A percentile compares a stretch with the other conserved stretches of the same genome.
Conservation (phyloP, 257 asterid species). For the Forsythia suspensa region DNA sequence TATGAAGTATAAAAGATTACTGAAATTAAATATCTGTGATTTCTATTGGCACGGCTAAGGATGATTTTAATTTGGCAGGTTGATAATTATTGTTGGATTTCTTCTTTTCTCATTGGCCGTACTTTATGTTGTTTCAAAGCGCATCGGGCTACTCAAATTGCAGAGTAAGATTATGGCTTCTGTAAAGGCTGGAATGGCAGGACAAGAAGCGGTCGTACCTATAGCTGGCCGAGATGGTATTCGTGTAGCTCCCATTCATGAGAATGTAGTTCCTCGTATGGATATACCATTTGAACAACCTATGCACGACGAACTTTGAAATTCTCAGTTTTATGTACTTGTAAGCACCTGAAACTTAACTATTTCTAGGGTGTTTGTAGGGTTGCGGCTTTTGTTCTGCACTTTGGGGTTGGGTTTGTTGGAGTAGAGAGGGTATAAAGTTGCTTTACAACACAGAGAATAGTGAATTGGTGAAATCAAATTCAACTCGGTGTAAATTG, state of each 20-base stretch:
- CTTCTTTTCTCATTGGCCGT: conserved; percentile 78
- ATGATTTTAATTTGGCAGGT: conserved; percentile 47
- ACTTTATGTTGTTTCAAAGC: conserved; percentile 89
- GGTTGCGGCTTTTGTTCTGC: background rate
- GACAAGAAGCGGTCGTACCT: conserved; percentile 41
- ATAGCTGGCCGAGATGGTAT: conserved; percentile 37
- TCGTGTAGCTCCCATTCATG: conserved; percentile 45
- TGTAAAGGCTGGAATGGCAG: conserved; percentile 70
- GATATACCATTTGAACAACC: conserved; percentile 54
- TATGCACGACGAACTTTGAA: conserved; percentile 84
- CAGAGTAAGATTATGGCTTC: conserved; percentile 73
- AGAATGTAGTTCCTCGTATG: conserved; percentile 39
- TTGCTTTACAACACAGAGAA: background rate
- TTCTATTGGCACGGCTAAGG: conserved; percentile 10
- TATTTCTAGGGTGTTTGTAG: background rate
- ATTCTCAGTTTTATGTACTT: background rate
- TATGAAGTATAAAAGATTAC: conserved; percentile 6
- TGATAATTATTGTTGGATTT: conserved; percentile 67
- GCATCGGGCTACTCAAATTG: conserved; percentile 80
- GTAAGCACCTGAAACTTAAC: background rate
- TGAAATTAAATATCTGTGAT: background rate
- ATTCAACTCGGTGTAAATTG: background rate
- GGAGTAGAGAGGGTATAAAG: background rate
- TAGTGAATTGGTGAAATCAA: background rate
- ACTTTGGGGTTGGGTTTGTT: background rate